Percentiles rank a stretch among this genome's conserved stretches.
Evolutionary conservation across 495 filamentous ascomycete species (phyloP).

Genomic region (Lasiosphaeria ovina): DNA sequence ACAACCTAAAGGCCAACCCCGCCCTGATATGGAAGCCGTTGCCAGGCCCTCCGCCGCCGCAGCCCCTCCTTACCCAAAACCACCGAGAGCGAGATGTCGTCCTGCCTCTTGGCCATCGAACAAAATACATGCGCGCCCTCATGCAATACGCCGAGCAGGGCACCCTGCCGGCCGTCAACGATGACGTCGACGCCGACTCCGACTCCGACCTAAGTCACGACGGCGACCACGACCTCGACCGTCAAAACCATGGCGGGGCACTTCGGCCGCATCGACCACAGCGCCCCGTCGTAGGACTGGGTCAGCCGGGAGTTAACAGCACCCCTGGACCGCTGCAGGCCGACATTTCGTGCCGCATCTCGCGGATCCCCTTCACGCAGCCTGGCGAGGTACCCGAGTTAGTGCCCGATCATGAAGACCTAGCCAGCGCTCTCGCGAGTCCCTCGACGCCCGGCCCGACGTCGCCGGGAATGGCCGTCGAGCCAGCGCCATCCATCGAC

Average conservation of each 20-base stretch:
- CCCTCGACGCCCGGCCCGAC: slow-evolving; percentile 8
- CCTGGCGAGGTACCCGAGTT: slow-evolving; percentile 5
- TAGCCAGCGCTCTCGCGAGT: background rate
- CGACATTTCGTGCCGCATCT: slow-evolving; percentile 14
- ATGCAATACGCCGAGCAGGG: slow-evolving; percentile 22
- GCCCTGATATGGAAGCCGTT: background rate
- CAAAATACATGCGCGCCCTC: slow-evolving; percentile 20
- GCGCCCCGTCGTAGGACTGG: no score
- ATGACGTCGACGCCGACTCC: slow-evolving; percentile 27
- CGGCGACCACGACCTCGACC: background rate
- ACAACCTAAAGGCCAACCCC: background rate
- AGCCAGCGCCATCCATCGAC: slow-evolving; percentile 16
- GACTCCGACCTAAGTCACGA: slow-evolving; percentile 8
- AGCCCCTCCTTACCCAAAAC: background rate
- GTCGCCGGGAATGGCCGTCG: slow-evolving; percentile 7
- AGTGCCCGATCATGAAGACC: slow-evolving; percentile 17
- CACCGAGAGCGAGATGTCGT: background rate
- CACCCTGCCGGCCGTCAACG: slow-evolving; percentile 3
- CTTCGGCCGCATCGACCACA: no score
- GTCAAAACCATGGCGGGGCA: background rate
- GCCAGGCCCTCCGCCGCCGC: background rate
- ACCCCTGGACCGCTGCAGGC: background rate
- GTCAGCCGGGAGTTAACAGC: background rate
- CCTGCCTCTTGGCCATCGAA: slow-evolving; percentile 2
- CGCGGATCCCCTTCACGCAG: slow-evolving; percentile 11